Evolutionary conservation across 257 asterid species (phyloP).

Genomic region (Cordia subcordata): DNA sequence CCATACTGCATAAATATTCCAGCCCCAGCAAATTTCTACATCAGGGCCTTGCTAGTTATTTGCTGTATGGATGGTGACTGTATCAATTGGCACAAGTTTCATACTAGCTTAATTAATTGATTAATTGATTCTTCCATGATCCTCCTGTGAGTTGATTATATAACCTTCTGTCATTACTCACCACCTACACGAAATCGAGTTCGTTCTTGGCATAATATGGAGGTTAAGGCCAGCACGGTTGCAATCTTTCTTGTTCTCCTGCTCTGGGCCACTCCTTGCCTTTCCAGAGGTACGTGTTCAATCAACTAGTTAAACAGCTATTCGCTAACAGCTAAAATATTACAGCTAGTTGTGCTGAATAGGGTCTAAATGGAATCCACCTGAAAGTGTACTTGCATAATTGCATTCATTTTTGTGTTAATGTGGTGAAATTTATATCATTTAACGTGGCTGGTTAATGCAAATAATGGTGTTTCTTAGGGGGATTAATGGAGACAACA

Average conservation of each 20-base stretch:
- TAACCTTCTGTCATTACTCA: neutral
- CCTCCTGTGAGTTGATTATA: neutral
- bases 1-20: slow-evolving; percentile 37
- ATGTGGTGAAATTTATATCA: neutral
- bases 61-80: slow-evolving; percentile 56
- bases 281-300: slow-evolving; percentile 28
- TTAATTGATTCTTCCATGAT: slow-evolving; percentile 14
- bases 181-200: neutral
- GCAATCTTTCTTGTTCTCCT: slow-evolving; percentile 21
- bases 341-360: too few relatives aligned
- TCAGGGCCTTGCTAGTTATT: slow-evolving; percentile 46
- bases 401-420: neutral
- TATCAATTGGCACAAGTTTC: slow-evolving; percentile 28
- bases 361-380: neutral
- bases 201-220: slow-evolving; percentile 22
- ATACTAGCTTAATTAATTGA: neutral
- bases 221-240: slow-evolving; percentile 9
- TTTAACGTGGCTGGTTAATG: neutral
- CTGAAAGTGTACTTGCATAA: neutral
- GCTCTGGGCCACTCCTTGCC: slow-evolving; percentile 22
- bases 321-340: too few relatives aligned
- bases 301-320: too few relatives aligned
- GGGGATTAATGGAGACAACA: neutral
- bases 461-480: neutral
- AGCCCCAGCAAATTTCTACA: slow-evolving; percentile 43